Base-by-base conservation (phyloP, 2,329 filamentous ascomycete species). In the Epichloe baconii region DNA sequence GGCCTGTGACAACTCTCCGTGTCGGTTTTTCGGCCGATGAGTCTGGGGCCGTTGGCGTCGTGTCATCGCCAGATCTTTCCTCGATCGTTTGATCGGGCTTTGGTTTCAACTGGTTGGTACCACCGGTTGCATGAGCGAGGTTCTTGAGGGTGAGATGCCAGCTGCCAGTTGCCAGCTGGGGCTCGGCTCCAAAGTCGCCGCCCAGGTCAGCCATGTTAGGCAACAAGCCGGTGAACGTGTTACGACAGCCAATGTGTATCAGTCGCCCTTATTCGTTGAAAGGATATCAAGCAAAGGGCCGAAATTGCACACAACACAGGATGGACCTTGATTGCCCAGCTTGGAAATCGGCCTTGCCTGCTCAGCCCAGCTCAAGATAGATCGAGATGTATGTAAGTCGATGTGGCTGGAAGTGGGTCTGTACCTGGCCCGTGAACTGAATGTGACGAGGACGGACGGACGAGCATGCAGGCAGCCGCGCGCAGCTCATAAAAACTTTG, bases 1-100 rank as follows among this genome's bases (percentile, higher is more conserved):
- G 70, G 15, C 85, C 84, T 17, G 88, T 85, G 15, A 90, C 80
- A n/a, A 88, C 86, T 61, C 76, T 81, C 57, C 79, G 68, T 34
- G 71, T 31, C 19, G 21, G 8, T 17, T 40, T 21, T 3, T 50
- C n/a, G 7, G 21, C 3, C n/a, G 23, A 19, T 19, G 48, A 41
- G 36, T 50, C 36, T 31, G 34, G 21, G 17, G 35, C n/a, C 26
- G 31, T 26, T 43, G 38, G 31, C 23, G 8, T 11, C 17, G 36
- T 38, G n/a, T 26, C 36, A 46, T 37, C 26, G 17, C 31, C 17
- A 17, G 36, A 31, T 45, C 1, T 36, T 23, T 45, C 35, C 3
- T 34, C 12, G 23, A 23, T 14, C 12, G 10, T 15, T 17, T 14
- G 15, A 45, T 40, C 31, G n/a, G 31, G 31, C 21, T 61, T 53